Evolutionary conservation across 176 grass and related monocot species (phyloP), one percentile per base, ranked within the genome.

Genomic region (Dactylis glomerata): DNA sequence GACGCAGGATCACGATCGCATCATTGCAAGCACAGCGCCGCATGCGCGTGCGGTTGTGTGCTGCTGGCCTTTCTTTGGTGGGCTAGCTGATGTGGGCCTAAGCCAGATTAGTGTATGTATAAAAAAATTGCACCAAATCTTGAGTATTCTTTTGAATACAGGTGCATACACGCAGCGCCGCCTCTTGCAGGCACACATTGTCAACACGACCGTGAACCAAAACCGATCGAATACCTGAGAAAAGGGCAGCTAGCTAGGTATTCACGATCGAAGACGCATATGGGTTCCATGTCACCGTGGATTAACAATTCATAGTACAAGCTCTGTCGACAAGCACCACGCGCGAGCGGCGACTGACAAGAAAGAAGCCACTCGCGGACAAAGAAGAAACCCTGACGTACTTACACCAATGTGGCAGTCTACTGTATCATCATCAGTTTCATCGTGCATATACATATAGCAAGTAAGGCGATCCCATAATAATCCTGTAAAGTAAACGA

Each of bases 341-440:
- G 38, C 5, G 5, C 5, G 4, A 3, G 16, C 45, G 45, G 45
- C 2, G 61, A 11, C 3, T 37, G 64, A 37, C 19, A 67, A 68
- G 32, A 37, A 37, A 67, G 64, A 54, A 22, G 6, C 19, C 50
- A 54, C 50, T 54, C 19, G 19, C 50, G 20, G 50, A 54, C 19
- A 54, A 6, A 16, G 27, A 15, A 64, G 27, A 15, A 64, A 31
- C 30, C 61, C 17, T 9, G 27, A 75, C 16, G 13, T 6, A n/a
- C 77, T 5, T 6, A n/a, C 77, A 46, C 77, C 77, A 80, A 80
- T 72, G 80, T 81, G 62, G 80, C 66, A 57, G 34, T 56, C 49
- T 42, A 57, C n/a, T 56, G 33, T 13, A 28, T 5, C 33, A 41
- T 82, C 65, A 68, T 82, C 65, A 68, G 65, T 68, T 68, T 50